Conservation (phyloP, 805 yeast species). For the Komagataella mondaviorum region DNA sequence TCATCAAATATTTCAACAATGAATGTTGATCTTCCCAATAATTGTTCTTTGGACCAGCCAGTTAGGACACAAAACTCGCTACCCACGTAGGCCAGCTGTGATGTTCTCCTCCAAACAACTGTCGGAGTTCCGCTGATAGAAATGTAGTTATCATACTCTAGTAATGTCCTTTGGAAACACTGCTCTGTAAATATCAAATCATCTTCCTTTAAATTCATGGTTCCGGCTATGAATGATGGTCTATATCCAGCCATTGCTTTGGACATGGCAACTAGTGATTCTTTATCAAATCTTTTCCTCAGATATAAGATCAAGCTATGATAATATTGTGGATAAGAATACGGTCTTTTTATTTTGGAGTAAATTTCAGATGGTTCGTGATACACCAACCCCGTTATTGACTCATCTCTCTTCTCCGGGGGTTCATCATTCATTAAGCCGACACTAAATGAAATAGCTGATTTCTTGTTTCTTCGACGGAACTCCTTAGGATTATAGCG, state of each 20-base stretch:
- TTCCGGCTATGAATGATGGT: constrained; percentile 88
- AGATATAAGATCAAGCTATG: constrained; percentile 70
- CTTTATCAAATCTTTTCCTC: constrained; percentile 52
- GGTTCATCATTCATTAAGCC: constrained; percentile 27
- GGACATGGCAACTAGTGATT: constrained; percentile 68
- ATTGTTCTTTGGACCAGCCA: constrained; percentile 72
- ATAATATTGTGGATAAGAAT: constrained; percentile 83
- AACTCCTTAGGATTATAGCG: constrained; percentile 26
- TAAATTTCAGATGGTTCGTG: constrained; percentile 72
- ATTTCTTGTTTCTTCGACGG: constrained; percentile 15
- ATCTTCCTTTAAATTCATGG: constrained; percentile 76
- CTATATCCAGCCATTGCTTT: constrained; percentile 81
- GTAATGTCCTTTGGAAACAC: constrained; percentile 82
- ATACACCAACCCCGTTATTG: constrained; percentile 24
- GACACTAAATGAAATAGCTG: constrained; percentile 32
- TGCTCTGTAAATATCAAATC: constrained; percentile 94
- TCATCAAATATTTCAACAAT: constrained; percentile 83
- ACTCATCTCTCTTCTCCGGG: constrained; percentile 10
- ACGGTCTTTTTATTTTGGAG: constrained; percentile 60
- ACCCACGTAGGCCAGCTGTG: constrained; percentile 92
- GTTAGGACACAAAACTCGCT: constrained; percentile 83
- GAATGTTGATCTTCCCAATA: constrained; percentile 55
- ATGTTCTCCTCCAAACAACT: constrained; percentile 89
- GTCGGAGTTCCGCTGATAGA: constrained; percentile 87
- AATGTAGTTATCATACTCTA: constrained; percentile 81